Conservation (phyloP, 1,139 yeast species). For the Tardiomyces blankii region DNA sequence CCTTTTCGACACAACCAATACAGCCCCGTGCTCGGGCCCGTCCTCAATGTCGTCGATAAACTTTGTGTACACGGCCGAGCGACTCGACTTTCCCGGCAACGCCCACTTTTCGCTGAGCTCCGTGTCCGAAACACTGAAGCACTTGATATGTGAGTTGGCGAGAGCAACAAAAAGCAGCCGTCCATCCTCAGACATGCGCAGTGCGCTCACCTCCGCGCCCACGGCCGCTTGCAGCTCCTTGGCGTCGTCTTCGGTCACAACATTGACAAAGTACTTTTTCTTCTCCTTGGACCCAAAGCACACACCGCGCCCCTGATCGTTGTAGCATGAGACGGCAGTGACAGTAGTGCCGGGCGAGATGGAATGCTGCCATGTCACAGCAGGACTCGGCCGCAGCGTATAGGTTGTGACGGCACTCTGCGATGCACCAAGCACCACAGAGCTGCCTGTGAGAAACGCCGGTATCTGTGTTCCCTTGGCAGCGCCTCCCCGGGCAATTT, state of each 20-base stretch:
- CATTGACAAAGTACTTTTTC: conserved; percentile 14
- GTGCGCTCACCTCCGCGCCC: conserved; percentile 2
- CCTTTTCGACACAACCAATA: conserved; percentile 2
- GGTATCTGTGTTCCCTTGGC: conserved; percentile 7
- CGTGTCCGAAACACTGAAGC: neutral
- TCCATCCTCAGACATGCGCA: conserved; percentile 2
- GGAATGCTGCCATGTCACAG: conserved; percentile 49
- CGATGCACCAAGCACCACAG: conserved; percentile 50
- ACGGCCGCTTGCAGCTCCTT: conserved; percentile 6
- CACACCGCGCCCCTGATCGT: conserved; percentile 11
- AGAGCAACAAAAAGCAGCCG: conserved; percentile 2
- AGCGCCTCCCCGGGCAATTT: conserved; percentile 16
- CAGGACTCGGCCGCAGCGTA: conserved; percentile 67
- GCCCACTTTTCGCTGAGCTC: conserved; percentile 4
- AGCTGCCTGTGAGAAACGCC: conserved; percentile 7
- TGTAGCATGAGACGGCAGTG: conserved; percentile 15
- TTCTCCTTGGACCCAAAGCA: conserved; percentile 17
- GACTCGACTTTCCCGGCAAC: neutral
- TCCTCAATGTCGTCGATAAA: conserved; percentile 3
- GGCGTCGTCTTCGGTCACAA: conserved; percentile 1
- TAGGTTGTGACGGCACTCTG: conserved; percentile 67
- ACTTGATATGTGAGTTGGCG: neutral
- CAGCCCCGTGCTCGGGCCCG: conserved; percentile 5
- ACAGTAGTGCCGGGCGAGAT: conserved; percentile 51
- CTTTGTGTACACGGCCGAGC: neutral